phyloP scores from a whole-genome alignment of 2,329 filamentous ascomycete species.

The Furcasterigmium furcatum region DNA sequence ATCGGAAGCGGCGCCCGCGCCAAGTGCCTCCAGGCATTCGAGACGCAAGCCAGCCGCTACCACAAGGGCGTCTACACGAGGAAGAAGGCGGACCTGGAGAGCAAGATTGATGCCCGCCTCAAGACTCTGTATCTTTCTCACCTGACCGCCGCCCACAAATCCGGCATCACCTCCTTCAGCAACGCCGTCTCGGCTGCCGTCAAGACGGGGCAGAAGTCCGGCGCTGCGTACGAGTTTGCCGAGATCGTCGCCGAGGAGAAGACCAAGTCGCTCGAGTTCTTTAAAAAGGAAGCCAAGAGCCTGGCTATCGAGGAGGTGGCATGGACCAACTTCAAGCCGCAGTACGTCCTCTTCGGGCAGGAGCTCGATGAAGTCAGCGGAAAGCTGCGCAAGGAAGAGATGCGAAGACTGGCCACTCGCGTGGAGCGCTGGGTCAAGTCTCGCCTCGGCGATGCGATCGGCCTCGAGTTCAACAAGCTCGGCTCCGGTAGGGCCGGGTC shows the following conservation, averaged over 20 bases:
- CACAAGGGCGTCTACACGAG: conserved; percentile 92
- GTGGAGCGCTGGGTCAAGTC: conserved; percentile 94
- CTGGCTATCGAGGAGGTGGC: conserved; percentile 74
- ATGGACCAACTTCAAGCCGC: conserved; percentile 86
- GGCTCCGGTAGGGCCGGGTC: conserved; percentile 82
- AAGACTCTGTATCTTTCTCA: conserved; percentile 90
- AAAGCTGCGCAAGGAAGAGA: conserved; percentile 87
- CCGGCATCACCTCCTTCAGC: conserved; percentile 77
- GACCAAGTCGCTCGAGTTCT: conserved; percentile 68
- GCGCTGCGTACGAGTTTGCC: conserved; percentile 88
- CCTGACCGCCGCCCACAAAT: conserved; percentile 83
- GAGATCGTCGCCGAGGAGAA: conserved; percentile 88
- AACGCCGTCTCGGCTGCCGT: conserved; percentile 84
- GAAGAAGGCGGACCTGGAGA: conserved; percentile 81
- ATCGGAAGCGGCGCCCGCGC: conserved; percentile 70
- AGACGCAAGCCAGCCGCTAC: conserved; percentile 86
- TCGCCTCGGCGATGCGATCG: conserved; percentile 80
- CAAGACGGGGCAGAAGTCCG: conserved; percentile 90
- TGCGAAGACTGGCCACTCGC: conserved; percentile 85
- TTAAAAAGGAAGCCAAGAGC: conserved; percentile 71
- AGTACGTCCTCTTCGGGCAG: conserved; percentile 78
- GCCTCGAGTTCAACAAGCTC: conserved; percentile 93
- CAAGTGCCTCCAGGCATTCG: conserved; percentile 79
- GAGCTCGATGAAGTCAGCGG: conserved; percentile 87
- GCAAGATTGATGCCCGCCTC: conserved; percentile 82